Evolutionary conservation across 176 grass and related monocot genomes (phyloP).

Genomic region (Triticum turgidum): DNA sequence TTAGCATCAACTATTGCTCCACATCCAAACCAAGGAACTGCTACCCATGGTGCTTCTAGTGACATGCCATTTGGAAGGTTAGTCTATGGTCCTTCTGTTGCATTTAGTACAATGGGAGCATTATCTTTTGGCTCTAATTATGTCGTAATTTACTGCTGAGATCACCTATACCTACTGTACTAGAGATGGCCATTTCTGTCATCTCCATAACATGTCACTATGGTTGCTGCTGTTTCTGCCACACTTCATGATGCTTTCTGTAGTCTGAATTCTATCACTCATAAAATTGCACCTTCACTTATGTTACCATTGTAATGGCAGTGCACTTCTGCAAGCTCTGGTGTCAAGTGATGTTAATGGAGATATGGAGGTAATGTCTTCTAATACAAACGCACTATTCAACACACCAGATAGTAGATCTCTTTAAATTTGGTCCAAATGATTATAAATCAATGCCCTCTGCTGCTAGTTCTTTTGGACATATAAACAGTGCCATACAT

Average conservation of each 20-base stretch:
- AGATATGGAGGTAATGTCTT: slow-evolving; percentile 76
- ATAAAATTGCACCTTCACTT: slow-evolving; percentile 10
- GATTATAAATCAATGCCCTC: slow-evolving; percentile 1
- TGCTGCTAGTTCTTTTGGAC: slow-evolving; percentile 14
- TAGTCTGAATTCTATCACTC: slow-evolving; percentile 23
- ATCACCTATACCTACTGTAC: neutral
- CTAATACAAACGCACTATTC: slow-evolving; percentile 14
- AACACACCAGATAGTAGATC: neutral
- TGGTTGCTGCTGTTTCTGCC: slow-evolving; percentile 1
- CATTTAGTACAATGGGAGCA: slow-evolving; percentile 4
- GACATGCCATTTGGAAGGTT: slow-evolving; percentile 97
- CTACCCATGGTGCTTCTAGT: slow-evolving; percentile 23
- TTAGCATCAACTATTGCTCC: slow-evolving; percentile 80
- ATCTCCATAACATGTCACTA: neutral
- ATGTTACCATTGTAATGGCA: slow-evolving; percentile 53
- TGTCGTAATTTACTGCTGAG: neutral
- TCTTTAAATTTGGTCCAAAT: slow-evolving; percentile 16
- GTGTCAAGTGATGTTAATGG: slow-evolving; percentile 73
- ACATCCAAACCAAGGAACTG: slow-evolving; percentile 46
- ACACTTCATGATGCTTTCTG: slow-evolving; percentile 7
- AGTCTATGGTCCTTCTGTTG: slow-evolving; percentile 27
- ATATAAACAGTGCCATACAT: neutral
- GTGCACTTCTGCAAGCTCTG: slow-evolving; percentile 85
- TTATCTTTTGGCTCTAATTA: neutral
- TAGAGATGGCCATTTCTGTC: slow-evolving; percentile 8